A percentile compares a stretch with the other conserved stretches of the same genome.
Evolutionary conservation across 345 rosid genomes (phyloP).

Genomic region (Nasturtium officinale): DNA sequence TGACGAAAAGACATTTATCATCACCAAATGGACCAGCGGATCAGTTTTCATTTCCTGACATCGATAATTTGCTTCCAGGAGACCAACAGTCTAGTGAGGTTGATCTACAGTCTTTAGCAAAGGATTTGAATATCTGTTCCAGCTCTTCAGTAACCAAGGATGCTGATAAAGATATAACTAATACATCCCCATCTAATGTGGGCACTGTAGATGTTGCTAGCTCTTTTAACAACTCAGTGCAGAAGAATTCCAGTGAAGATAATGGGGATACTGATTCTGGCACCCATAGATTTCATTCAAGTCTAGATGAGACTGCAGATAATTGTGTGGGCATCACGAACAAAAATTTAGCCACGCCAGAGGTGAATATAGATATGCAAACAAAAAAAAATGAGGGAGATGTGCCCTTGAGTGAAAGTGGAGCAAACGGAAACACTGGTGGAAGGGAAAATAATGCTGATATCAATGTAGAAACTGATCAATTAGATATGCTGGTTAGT

Average conservation of each 20-base stretch:
- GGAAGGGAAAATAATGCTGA: conserved; percentile 38
- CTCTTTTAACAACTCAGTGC: conserved; percentile 36
- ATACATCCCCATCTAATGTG: conserved; percentile 37
- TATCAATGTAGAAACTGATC: conserved; percentile 39
- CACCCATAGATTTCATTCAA: conserved; percentile 38
- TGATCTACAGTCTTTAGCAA: conserved; percentile 31
- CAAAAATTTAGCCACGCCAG: conserved; percentile 26
- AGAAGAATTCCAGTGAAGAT: conserved; percentile 35
- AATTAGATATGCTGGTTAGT: conserved; percentile 48
- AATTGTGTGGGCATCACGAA: conserved; percentile 29
- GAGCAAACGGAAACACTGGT: conserved; percentile 38
- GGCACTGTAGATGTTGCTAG: conserved; percentile 36
- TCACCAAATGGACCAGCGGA: conserved; percentile 58
- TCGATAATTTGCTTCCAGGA: conserved; percentile 42
- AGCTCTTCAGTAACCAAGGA: conserved; percentile 41
- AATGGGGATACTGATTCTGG: conserved; percentile 38
- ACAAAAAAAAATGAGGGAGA: conserved; percentile 31
- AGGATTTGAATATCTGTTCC: conserved; percentile 34
- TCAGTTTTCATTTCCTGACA: conserved; percentile 54
- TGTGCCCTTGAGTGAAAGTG: conserved; percentile 30
- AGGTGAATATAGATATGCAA: conserved; percentile 21
- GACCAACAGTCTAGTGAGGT: conserved; percentile 47
- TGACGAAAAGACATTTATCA: background rate
- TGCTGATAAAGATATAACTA: conserved; percentile 39
- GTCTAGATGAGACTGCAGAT: conserved; percentile 33